phyloP scores from a whole-genome alignment of 805 yeast species.

The Candida tibetensis region DNA sequence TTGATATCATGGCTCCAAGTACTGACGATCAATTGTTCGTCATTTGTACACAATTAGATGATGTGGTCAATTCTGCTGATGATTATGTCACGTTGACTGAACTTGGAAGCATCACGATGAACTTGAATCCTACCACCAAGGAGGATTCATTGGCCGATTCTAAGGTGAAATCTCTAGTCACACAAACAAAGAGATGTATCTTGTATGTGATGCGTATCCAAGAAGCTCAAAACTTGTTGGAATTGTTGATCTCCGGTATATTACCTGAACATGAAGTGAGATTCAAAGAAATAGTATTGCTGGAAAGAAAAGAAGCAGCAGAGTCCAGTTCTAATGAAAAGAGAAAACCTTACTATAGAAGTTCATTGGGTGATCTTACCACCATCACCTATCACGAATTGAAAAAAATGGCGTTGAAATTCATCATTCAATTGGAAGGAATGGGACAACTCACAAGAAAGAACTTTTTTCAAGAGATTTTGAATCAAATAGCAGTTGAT shows the following conservation, averaged over 20 bases:
- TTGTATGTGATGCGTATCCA: constrained; percentile 82
- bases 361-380: constrained; percentile 50
- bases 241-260: constrained; percentile 65
- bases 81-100: constrained; percentile 50
- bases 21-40: constrained; percentile 54
- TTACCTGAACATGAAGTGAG: constrained; percentile 64
- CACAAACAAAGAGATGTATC: constrained; percentile 81
- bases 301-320: constrained; percentile 35
- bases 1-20: constrained; percentile 45
- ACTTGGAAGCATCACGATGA: constrained; percentile 51
- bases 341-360: constrained; percentile 42
- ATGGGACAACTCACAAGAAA: constrained; percentile 61
- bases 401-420: constrained; percentile 71
- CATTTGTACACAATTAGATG: constrained; percentile 40
- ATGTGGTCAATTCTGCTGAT: constrained; percentile 34
- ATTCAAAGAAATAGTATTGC: constrained; percentile 53
- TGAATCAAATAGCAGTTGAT: constrained; percentile 83
- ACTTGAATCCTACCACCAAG: constrained; percentile 51
- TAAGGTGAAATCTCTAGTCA: constrained; percentile 55
- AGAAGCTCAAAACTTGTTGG: constrained; percentile 63
- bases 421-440: constrained; percentile 71
- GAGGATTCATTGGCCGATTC: constrained; percentile 51
- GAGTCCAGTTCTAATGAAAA: constrained; percentile 39
- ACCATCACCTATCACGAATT: constrained; percentile 63
- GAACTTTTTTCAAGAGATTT: constrained; percentile 71